A percentile compares a stretch with the other conserved stretches of the same genome.
Evolutionary conservation across 2,329 filamentous ascomycete species (phyloP).

Genomic region (Ilyonectria sp.): DNA sequence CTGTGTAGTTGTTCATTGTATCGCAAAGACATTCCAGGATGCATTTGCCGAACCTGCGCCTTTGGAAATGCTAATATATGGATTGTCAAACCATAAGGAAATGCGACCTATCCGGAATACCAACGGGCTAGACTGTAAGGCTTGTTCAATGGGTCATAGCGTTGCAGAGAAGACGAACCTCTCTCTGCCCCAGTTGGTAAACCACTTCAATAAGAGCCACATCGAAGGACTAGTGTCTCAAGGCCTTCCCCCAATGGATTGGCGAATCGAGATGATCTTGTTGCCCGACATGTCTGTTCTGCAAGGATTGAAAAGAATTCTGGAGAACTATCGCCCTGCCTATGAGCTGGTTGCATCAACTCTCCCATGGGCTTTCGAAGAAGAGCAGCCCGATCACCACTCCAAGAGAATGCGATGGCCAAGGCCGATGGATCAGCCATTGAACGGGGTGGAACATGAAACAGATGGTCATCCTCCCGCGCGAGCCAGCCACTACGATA

Average conservation of each 20-base stretch:
- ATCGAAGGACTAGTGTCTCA: conserved; percentile 47
- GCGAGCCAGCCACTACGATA: background rate
- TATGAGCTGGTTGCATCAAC: conserved; percentile 56
- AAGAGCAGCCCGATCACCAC: conserved; percentile 27
- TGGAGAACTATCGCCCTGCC: conserved; percentile 52
- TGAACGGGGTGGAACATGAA: background rate
- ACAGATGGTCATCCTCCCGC: background rate
- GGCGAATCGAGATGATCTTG: conserved; percentile 64
- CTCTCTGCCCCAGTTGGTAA: conserved; percentile 73
- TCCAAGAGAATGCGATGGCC: conserved; percentile 7
- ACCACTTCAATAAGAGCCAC: conserved; percentile 68
- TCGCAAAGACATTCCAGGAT: conserved; percentile 70
- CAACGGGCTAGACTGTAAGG: conserved; percentile 69
- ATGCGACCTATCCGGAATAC: conserved; percentile 71
- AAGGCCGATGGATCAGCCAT: conserved; percentile 1
- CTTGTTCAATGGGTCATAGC: conserved; percentile 62
- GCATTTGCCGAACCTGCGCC: conserved; percentile 71
- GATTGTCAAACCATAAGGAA: conserved; percentile 68
- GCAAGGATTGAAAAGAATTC: conserved; percentile 45
- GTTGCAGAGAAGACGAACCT: conserved; percentile 56
- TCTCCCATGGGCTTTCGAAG: conserved; percentile 54
- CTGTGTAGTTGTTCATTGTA: conserved; percentile 75
- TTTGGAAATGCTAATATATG: conserved; percentile 72
- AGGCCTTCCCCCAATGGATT: conserved; percentile 54
- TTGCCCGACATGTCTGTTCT: conserved; percentile 55